Base-by-base conservation (phyloP, 2,329 filamentous ascomycete genomes). In the Phaeosphaeriaceae sp. region DNA sequence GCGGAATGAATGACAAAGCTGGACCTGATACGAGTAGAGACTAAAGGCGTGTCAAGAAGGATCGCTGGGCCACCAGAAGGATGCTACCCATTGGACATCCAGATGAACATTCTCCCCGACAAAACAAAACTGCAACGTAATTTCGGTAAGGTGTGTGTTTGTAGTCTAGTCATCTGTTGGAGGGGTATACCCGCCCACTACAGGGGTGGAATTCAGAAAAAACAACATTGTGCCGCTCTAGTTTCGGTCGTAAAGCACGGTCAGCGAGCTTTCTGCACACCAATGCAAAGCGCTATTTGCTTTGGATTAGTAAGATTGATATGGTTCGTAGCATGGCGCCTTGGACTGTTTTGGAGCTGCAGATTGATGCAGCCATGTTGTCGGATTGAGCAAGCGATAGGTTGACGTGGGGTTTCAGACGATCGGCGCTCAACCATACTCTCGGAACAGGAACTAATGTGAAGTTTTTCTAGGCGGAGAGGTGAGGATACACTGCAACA, bases 351-450 rank as follows among this genome's bases (percentile, higher is more conserved):
- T 17, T 15, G 32, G 17, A 35, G 28, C 35, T 26, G 44, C 41
- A 42, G 41, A 29, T n/a, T 16, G 29, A 23, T 28, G 35, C 40
- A 40, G 48, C 49, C 43, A 46, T 36, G 30, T 33, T 36, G 47
- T 45, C 42, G 47, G 47, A 41, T 40, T 16, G 35, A 43, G 41
- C 35, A 40, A 32, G 36, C 29, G 15, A n/a, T 46, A 13, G n/a
- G 39, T 33, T 17, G 38, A 36, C 36, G 29, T 46, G 36, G 36
- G 29, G 26, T 17, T 16, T 30, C 20, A 43, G 33, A 26, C 17
- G 42, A 46, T 50, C 47, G 41, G 15, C 47, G 30, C 36, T 40
- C 48, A 46, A 46, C 48, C 48, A 39, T 21, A 20, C 42, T 40
- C 37, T 42, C 48, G 48, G 48, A 46, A 26, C 29, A 30, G 15